Base-by-base conservation (phyloP, 495 filamentous ascomycete species). In the Xylaria cubensis region DNA sequence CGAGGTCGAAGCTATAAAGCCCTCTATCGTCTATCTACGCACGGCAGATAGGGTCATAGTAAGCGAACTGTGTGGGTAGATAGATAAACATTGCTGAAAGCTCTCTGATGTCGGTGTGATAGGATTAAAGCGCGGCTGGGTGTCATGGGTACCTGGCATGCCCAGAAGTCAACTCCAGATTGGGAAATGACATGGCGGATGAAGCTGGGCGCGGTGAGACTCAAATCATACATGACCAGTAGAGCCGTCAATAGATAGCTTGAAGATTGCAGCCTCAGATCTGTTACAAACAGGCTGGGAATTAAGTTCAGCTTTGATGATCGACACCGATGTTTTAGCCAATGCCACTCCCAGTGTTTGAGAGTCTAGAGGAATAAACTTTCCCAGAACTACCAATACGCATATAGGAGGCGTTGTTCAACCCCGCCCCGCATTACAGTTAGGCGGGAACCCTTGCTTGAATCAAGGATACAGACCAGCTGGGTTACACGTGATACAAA, bases 401-500 rank as follows among this genome's bases (percentile, higher is more conserved):
- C 46, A 39, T 44, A 41, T 44, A 41, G 29, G 29, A 64, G 6
- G 39, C 26, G 36, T 21, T 4, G 1, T 1, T 44, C 15, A 1
- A 46, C 55, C 26, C 55, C 15, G 29, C 29, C 8, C 26, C 17
- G 55, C 29, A 12, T 1, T n/a, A 12, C 19, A 8, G 19, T 29
- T 59, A n/a, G 34, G 55, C 55, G 55, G 17, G 19, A 36, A 59
- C 34, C 13, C 29, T 32, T 8, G 2, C 21, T 13, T 53, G 10
- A 53, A 26, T 53, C 26, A 10, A 24, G 24, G 10, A 32, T 32
- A 26, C 26, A 32, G 13, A 32, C 13, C 8, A 2, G 10, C 15
- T 56, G 13, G 17, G 36, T 48, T 39, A n/a, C 70, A 61, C 41
- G 70, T 46, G 17, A 66, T 26, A 62, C 10, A 39, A 71, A 8